Conservation (phyloP, 441 rosid species). For the Populus hybrid region DNA sequence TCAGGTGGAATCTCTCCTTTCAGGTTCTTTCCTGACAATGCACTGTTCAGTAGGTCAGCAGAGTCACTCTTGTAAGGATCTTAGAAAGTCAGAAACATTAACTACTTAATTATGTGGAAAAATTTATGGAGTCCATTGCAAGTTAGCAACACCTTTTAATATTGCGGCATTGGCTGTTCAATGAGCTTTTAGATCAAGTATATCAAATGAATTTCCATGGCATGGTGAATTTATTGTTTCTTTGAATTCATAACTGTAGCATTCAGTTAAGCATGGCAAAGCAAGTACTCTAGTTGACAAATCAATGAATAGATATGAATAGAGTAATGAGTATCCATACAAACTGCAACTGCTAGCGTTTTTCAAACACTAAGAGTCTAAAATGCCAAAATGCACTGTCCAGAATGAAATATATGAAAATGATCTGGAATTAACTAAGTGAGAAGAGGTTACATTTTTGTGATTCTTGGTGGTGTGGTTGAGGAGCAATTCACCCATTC, state of each 20-base stretch:
- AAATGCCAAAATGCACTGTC: neutral
- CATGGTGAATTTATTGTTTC: neutral
- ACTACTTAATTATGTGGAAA: neutral
- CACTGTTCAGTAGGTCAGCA: constrained; percentile 46
- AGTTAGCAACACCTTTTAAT: neutral
- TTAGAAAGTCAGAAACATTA: neutral
- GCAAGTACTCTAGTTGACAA: neutral
- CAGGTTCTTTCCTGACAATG: constrained; percentile 60
- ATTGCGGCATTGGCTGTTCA: neutral
- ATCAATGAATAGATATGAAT: neutral
- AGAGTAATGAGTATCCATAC: neutral
- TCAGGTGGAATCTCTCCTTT: constrained; percentile 61
- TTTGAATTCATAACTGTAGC: neutral
- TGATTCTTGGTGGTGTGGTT: constrained; percentile 71
- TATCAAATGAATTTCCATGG: neutral
- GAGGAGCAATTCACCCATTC: constrained; percentile 77
- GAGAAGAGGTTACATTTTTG: constrained; percentile 64
- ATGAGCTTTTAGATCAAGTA: too few relatives aligned
- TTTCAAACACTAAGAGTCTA: neutral
- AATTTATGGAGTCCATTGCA: neutral
- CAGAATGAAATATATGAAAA: neutral
- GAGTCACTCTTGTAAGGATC: constrained; percentile 9
- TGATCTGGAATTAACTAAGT: neutral
- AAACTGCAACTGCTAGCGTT: neutral
- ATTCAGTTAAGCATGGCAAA: neutral